Evolutionary conservation across 169 alveolate species (phyloP).

Genomic region (Sarcocystis neurona): DNA sequence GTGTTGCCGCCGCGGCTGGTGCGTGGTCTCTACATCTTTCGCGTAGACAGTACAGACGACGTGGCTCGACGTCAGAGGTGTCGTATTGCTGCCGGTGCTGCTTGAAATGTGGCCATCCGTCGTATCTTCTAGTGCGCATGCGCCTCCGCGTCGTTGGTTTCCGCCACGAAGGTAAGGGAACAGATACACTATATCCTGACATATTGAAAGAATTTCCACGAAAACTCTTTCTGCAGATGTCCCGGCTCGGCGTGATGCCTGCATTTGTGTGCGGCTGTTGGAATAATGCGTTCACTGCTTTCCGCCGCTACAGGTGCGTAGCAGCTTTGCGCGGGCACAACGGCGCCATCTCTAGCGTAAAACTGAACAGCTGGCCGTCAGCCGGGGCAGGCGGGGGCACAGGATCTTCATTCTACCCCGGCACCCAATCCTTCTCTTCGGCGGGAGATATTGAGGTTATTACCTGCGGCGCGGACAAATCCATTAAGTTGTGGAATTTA

Average conservation of each 20-base stretch:
- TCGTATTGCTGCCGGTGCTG: too few relatives aligned
- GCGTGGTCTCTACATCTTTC: too few relatives aligned
- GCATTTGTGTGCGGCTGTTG: background rate
- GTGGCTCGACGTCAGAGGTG: too few relatives aligned
- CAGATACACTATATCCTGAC: background rate
- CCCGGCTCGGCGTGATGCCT: background rate
- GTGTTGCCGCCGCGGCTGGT: too few relatives aligned
- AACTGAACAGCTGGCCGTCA: background rate
- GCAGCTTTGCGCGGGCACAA: conserved; percentile 68
- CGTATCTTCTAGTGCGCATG: background rate
- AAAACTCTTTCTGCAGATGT: background rate
- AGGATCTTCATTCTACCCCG: background rate
- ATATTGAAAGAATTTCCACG: background rate
- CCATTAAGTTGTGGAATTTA: conserved; percentile 69
- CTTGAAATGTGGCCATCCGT: background rate
- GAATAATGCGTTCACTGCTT: background rate
- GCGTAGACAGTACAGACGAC: too few relatives aligned
- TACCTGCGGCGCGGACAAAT: conserved; percentile 68
- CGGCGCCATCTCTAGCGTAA: conserved; percentile 64
- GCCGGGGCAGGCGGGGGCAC: background rate
- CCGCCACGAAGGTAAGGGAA: background rate
- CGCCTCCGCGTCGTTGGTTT: background rate
- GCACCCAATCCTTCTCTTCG: conserved; percentile 26
- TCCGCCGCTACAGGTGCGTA: conserved; percentile 18
- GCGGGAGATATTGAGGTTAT: conserved; percentile 57